Evolutionary conservation across 78 protist genomes (phyloP), one percentile per base, ranked within the genome.

Genomic region (Neovahlkampfia damariscottae): DNA sequence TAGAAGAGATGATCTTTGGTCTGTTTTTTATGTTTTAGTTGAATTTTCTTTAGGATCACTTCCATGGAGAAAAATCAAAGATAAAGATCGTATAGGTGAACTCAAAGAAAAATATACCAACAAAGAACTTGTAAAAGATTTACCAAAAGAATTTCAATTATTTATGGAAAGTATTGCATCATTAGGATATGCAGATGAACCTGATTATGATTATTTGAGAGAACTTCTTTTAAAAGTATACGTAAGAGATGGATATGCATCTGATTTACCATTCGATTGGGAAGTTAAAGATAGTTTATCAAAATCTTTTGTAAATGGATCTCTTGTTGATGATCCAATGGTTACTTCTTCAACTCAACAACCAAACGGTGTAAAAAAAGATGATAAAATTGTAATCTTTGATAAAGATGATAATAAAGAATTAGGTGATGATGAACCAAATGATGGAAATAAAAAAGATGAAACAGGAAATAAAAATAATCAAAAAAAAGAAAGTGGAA

Each of bases 1-100:
- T 2, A 38, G 95, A 31, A 32, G 89, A 1, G 98, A 94, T 74
- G 98, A 94, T 67, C 59, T 91, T 7, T 91, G 93, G 93, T 88
- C 91, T 35, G 67, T 92, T 35, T 72, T 91, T 39, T 94, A 89
- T 78, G 81, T 88, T 2, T 62, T 87, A 34, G 75, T 94, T 31
- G 96, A 94, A 58, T 77, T 92, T 40, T 19, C 5, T 27, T 41
- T 77, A 7, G 82, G 40, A 37, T 19, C 41, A 19, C 68, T 94
- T 1, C 98, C 98, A 10, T 94, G 98, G 98, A 10, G 83, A 10
- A 85, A 84, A 76, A 50, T 50, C 34, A 50, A 50, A 35, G 77
- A 81, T n/a, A 74, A 76, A 67, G 89, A 82, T 41, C 82, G 74
- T 37, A 83, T 91, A 2, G 96, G 89, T 27, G 80, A 83, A 71